A percentile compares a stretch with the other conserved stretches of the same genome.
These are phyloP conservation scores for Termitomyces sp. DNA, from an alignment of 768 basidiomycete species.

Conservation along the genomic window DNA sequence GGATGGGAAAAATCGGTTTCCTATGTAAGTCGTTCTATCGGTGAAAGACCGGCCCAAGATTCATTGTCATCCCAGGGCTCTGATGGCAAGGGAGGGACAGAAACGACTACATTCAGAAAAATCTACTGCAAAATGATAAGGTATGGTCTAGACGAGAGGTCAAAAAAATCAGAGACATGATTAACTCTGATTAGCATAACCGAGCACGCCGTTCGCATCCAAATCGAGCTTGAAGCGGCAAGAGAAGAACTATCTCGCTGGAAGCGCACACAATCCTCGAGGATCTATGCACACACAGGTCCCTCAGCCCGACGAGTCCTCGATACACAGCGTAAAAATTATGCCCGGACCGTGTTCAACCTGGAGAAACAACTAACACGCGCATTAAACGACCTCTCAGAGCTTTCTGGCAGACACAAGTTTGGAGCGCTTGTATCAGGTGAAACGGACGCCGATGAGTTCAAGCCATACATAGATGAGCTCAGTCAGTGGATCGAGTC, in stretches of 20 bases:
- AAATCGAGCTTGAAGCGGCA: slow-evolving; percentile 8
- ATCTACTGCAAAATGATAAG: slow-evolving; percentile 1
- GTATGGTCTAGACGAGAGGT: background rate
- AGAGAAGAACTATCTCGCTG: slow-evolving; percentile 1
- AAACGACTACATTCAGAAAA: background rate
- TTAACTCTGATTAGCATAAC: background rate
- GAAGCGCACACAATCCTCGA: slow-evolving; percentile 5
- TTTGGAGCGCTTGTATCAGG: background rate
- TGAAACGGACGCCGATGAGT: background rate
- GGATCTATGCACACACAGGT: background rate
- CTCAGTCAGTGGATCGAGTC: slow-evolving; percentile 4
- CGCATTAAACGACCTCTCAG: background rate
- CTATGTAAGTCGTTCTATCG: background rate
- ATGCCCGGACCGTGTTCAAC: background rate
- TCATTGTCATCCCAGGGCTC: background rate
- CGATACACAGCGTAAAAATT: background rate
- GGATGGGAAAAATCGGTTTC: background rate
- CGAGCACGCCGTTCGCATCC: slow-evolving; percentile 3
- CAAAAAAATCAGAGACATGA: background rate
- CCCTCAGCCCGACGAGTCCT: slow-evolving; percentile 1
- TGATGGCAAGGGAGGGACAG: background rate
- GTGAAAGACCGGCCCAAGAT: background rate
- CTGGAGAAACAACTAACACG: background rate
- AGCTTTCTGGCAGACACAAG: background rate
- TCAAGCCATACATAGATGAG: background rate